phyloP scores from a whole-genome alignment of 106 monocot species.

The Acanthochlamys bracteata region DNA sequence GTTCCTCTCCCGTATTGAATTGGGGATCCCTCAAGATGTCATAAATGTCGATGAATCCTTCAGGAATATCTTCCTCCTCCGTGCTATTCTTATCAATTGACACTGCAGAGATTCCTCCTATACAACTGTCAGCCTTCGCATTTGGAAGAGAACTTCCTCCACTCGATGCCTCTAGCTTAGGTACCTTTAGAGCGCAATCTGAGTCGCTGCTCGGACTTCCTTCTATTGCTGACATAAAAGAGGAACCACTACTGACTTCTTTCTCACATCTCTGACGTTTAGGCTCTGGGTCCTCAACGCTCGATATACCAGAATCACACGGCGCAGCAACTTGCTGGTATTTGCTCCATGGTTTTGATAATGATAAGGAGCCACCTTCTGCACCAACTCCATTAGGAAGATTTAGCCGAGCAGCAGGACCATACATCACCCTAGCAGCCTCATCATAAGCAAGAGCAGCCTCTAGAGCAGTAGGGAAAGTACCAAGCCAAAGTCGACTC shows the following conservation, averaged over 20 bases:
- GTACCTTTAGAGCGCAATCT: neutral
- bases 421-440: slow-evolving; percentile 75
- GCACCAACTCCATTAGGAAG: slow-evolving; percentile 11
- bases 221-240: neutral
- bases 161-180: slow-evolving; percentile 8
- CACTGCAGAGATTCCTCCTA: neutral
- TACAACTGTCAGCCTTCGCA: neutral
- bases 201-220: no score
- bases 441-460: slow-evolving; percentile 77
- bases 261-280: neutral
- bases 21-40: neutral
- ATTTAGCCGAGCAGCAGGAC: slow-evolving; percentile 54
- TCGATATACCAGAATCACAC: slow-evolving; percentile 9
- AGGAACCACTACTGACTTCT: neutral
- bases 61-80: neutral
- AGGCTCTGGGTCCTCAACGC: neutral
- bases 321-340: neutral
- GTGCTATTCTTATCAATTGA: neutral
- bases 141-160: no score
- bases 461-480: slow-evolving; percentile 48
- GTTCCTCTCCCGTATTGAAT: neutral
- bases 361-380: neutral
- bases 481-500: slow-evolving; percentile 74
- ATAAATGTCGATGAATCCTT: neutral
- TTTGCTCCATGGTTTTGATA: no score